Conservation (phyloP, 176 grass and related monocot genomes). For the Oryza officinalis region DNA sequence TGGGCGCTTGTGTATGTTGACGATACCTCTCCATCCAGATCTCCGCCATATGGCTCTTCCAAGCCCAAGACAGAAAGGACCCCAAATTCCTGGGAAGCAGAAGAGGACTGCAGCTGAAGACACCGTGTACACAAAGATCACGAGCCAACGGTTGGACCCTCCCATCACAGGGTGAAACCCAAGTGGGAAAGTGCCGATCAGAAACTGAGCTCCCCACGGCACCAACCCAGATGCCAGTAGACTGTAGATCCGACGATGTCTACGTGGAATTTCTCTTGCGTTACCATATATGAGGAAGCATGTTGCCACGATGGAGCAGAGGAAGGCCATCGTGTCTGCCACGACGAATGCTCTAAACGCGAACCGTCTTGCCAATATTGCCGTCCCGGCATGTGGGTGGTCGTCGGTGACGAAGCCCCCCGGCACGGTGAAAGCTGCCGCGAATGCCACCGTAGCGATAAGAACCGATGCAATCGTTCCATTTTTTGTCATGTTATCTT, state of each 20-base stretch:
- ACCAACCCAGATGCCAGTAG: neutral
- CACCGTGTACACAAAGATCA: neutral
- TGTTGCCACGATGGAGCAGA: constrained; percentile 17
- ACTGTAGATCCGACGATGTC: neutral
- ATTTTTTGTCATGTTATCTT: neutral
- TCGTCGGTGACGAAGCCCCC: constrained; percentile 25
- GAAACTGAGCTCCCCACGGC: neutral
- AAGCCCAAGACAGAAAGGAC: neutral
- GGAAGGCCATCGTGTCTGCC: neutral
- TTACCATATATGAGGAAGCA: neutral
- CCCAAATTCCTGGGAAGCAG: constrained; percentile 24
- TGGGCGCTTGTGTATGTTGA: neutral
- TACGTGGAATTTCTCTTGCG: neutral
- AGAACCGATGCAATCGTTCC: neutral
- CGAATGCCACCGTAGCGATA: constrained; percentile 44
- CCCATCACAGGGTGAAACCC: neutral
- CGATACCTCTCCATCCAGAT: neutral
- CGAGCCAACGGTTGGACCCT: neutral
- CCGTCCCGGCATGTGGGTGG: neutral
- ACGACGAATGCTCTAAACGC: constrained; percentile 37
- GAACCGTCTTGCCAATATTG: neutral
- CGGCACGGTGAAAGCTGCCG: constrained; percentile 28
- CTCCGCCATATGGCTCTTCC: neutral
- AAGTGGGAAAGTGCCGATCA: neutral
- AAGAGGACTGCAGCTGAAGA: neutral